Conservation (phyloP, 2,329 filamentous ascomycete species). For the Arthrobotrys conoides region DNA sequence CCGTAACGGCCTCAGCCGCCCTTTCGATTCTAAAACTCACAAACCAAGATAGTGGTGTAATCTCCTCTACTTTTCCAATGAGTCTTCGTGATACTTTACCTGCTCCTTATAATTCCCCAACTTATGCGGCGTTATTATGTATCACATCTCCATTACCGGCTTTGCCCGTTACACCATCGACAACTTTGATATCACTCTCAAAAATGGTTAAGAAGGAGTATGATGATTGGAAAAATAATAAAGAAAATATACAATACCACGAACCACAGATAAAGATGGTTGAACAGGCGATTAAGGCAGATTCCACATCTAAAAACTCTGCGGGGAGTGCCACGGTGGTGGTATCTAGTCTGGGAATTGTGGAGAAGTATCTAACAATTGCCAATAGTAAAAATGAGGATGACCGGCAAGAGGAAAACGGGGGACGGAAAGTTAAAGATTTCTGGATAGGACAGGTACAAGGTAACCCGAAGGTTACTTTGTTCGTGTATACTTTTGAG, state of each 20-base stretch:
- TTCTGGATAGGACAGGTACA: conserved; percentile 10
- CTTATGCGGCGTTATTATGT: background rate
- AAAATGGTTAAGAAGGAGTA: background rate
- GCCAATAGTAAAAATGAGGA: background rate
- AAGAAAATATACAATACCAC: background rate
- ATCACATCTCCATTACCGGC: background rate
- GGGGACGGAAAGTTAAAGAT: background rate
- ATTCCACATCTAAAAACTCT: background rate
- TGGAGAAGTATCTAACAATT: conserved; percentile 16
- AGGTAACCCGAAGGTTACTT: background rate
- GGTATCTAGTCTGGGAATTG: conserved; percentile 5
- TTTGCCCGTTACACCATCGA: background rate
- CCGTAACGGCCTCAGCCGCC: conserved; percentile 10
- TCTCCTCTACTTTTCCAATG: background rate
- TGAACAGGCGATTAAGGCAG: background rate
- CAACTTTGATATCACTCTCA: background rate
- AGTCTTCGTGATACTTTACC: conserved; percentile 12
- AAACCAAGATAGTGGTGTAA: background rate
- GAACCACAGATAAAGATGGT: background rate
- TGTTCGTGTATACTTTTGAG: conserved; percentile 22
- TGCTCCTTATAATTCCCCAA: conserved; percentile 7
- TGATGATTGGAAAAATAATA: conserved; percentile 4
- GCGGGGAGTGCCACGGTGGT: background rate
- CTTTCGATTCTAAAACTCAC: conserved; percentile 15
- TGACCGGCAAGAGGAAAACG: no score